Evolutionary conservation across 75 land plant genomes (phyloP), one percentile per base, ranked within the genome.

Genomic region (Selaginella tamariscina): DNA sequence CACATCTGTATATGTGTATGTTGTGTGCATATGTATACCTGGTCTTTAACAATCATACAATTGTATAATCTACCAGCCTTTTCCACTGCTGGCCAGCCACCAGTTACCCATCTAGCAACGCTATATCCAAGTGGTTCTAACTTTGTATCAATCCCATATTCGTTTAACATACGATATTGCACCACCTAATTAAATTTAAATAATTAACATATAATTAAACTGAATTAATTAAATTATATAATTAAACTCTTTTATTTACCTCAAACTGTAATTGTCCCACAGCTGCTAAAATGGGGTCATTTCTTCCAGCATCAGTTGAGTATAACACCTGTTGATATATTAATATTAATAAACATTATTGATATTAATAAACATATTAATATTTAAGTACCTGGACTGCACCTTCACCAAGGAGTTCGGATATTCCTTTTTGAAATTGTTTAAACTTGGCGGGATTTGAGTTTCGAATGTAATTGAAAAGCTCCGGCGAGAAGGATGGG

Each of bases 241-340:
- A 60, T 15, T 22, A 15, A 18, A 15, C 23, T 9, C 22, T 60
- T 15, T n/a, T 8, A 26, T 55, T 33, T 32, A 80, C 82, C 82
- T 80, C 82, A 73, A 80, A 77, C 31, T 80, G 82, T 27, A 80
- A 79, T 54, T 77, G 80, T 11, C 82, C 82, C 72, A 80, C 75
- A 30, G 82, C 82, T 69, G 82, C 82, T 28, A 80, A 56, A 27
- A 80, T 80, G 55, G 82, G 82, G 70, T 80, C 82, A 24, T 71
- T 70, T 65, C 71, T 78, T 64, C 76, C 80, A 29, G 76, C 32
- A 64, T 73, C 82, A 0, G 77, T 69, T 29, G 82, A 69, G 56
- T 80, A 78, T 5, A 80, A 67, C 59, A 80, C 82, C 82, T 80
- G 60, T 11, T 55, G 26, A 31, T 54, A 33, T n/a, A 70, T 5